Base-by-base conservation (phyloP, 441 rosid genomes). In the Corymbia citriodora region DNA sequence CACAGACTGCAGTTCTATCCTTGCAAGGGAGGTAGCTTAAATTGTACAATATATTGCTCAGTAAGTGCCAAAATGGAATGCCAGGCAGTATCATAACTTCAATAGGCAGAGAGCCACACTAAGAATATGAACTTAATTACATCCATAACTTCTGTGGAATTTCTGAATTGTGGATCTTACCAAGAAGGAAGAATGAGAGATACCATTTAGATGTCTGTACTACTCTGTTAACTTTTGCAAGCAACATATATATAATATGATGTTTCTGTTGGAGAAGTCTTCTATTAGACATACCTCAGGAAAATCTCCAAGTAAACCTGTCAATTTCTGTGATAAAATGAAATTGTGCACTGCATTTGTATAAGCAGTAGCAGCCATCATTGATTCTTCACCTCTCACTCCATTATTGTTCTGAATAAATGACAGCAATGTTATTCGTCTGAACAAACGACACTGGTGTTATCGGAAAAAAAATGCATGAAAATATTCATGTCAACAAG, bases 261-360 rank as follows among this genome's bases (percentile, higher is more conserved):
- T 10, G 85, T 40, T 11, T 79, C 16, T 23, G 85, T 27, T 23
- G 85, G 52, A 79, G 85, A 79, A 40, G 33, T 48, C 88, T 79
- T 79, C 29, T 33, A 70, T 13, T 14, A 61, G 54, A 33, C 92
- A 90, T 93, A 96, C 99, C 99, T 98, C 99, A 13, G 99, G 99
- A 91, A 96, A 97, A 90, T 96, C 96, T 90, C 99, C 97, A 90
- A 97, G 92, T 90, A 97, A 94, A 52, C 95, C 92, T 89, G 96
- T 94, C 93, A 98, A 91, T 90, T 96, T 98, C 94, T 98, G 99
- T 16, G 97, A 98, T 89, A 96, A 90, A 90, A 96, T 94, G 89
- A 98, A 96, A 88, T 94, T 98, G 92, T 97, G 98, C 91, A 97
- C 95, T 91, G 99, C 96, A 94, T 98, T 97, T 65, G 96, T 87